phyloP scores from a whole-genome alignment of 192 early-diverging fungal species.

The Podochytrium sp. region DNA sequence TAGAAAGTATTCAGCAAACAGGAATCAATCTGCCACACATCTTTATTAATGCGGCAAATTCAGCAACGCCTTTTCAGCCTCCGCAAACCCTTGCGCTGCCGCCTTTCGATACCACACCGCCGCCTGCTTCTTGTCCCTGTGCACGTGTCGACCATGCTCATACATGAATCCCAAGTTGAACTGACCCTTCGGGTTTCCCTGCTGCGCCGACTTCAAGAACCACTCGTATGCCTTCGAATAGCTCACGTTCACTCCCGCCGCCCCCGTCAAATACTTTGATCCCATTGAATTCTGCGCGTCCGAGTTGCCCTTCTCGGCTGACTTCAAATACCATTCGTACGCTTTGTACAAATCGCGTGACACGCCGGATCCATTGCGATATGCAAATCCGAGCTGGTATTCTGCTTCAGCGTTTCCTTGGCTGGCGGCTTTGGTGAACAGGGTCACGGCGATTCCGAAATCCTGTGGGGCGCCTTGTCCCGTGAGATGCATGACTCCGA shows the following conservation, averaged over 20 bases:
- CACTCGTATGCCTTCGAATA: conserved; percentile 11
- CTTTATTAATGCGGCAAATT: no score
- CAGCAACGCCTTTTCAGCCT: not conserved
- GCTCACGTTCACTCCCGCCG: not conserved
- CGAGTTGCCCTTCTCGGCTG: conserved; percentile 30
- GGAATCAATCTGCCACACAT: no score
- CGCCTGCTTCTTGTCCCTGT: not conserved
- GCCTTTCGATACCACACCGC: conserved; percentile 17
- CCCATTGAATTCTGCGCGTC: conserved; percentile 18
- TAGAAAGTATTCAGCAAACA: no score
- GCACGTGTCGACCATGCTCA: conserved; percentile 18
- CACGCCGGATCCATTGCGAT: conserved; percentile 34
- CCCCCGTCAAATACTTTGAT: conserved; percentile 12
- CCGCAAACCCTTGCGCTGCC: conserved; percentile 1
- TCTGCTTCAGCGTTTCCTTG: conserved; percentile 31
- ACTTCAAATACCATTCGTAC: conserved; percentile 39
- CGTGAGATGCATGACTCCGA: not conserved
- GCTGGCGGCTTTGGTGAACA: conserved; percentile 35
- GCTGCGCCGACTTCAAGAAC: conserved; percentile 8
- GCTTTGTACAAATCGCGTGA: conserved; percentile 17
- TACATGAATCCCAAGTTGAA: conserved; percentile 38
- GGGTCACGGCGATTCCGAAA: not conserved
- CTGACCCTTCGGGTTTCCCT: conserved; percentile 22
- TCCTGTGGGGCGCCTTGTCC: conserved; percentile 1
- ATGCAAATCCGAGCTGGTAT: conserved; percentile 29